Evolutionary conservation across 2,329 filamentous ascomycete species (phyloP).

Genomic region (Myriosclerotinia duriaeana): DNA sequence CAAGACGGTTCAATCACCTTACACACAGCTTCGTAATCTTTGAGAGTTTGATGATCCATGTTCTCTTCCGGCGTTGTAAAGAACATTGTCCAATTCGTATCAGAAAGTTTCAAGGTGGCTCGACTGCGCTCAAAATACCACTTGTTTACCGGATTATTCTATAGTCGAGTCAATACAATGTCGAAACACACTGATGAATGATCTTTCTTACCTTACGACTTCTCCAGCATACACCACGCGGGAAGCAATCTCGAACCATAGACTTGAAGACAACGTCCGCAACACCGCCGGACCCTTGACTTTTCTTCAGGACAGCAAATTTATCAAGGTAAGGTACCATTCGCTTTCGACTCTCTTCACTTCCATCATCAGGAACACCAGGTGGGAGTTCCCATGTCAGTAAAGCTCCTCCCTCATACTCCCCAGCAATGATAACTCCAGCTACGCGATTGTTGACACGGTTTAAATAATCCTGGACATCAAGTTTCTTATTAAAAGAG

Average conservation of each 20-base stretch:
- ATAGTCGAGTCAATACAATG: constrained; percentile 37
- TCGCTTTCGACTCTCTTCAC: constrained; percentile 54
- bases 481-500: constrained; percentile 82
- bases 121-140: constrained; percentile 95
- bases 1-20: constrained; percentile 62
- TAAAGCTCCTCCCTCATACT: constrained; percentile 94
- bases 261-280: constrained; percentile 96
- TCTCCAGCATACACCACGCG: constrained; percentile 82
- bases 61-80: constrained; percentile 79
- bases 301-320: constrained; percentile 86
- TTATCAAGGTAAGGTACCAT: constrained; percentile 95
- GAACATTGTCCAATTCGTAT: constrained; percentile 96
- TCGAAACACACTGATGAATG: not conserved
- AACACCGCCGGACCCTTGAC: constrained; percentile 87
- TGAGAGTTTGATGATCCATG: constrained; percentile 54
- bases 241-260: constrained; percentile 89
- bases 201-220: constrained; percentile 52
- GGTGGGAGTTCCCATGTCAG: constrained; percentile 87
- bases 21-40: constrained; percentile 75
- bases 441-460: constrained; percentile 81
- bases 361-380: constrained; percentile 54
- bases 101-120: constrained; percentile 77
- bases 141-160: constrained; percentile 94
- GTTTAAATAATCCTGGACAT: constrained; percentile 77
- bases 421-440: constrained; percentile 89